Base-by-base conservation (phyloP, 2,329 filamentous ascomycete genomes). In the Ceratocystis smalleyi region DNA sequence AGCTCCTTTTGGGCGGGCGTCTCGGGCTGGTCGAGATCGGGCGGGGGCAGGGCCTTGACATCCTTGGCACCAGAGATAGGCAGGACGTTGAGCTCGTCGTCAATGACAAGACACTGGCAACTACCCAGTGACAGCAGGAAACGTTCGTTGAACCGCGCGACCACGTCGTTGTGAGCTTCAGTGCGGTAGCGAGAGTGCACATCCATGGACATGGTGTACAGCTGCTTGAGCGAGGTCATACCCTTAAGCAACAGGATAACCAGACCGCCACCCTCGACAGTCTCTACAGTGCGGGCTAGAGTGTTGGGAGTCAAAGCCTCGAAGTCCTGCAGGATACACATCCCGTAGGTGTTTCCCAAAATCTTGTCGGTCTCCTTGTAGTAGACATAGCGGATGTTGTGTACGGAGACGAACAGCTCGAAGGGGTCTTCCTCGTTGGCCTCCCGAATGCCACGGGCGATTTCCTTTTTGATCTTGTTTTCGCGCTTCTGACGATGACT, bases 351-450 rank as follows among this genome's bases (percentile, higher is more conserved):
- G 74, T 97, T 95, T 73, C 94, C 94, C 65, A 97, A 77, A 72
- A 99, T 96, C 80, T 96, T 97, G 72, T 99, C 94, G 32, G 94
- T 97, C 78, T 99, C 94, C 77, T 99, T 99, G 80, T 99, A 99
- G 81, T 96, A 99, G 65, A 94, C 90, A 82, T 99, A 99, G 75
- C 94, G 88, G 73, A 99, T 96, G 75, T 96, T 91, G 77, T 97
- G 89, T 65, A 96, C 85, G 66, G 91, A 94, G 70, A 97, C 87
- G 76, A 97, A 99, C 64, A 97, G 83, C 77, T 99, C 94, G 78
- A 99, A 99, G 0, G 94, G 88, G 73, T 99, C 94, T 73, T 95
- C 90, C 64, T 85, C 83, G 74, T 99, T 96, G 68, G 88, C 84
- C 75, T 99, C 94, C 72, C 95, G 84, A 69, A 91, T 90, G 55